phyloP scores from a whole-genome alignment of 306 rosid genomes.

The Neltuma alba region DNA sequence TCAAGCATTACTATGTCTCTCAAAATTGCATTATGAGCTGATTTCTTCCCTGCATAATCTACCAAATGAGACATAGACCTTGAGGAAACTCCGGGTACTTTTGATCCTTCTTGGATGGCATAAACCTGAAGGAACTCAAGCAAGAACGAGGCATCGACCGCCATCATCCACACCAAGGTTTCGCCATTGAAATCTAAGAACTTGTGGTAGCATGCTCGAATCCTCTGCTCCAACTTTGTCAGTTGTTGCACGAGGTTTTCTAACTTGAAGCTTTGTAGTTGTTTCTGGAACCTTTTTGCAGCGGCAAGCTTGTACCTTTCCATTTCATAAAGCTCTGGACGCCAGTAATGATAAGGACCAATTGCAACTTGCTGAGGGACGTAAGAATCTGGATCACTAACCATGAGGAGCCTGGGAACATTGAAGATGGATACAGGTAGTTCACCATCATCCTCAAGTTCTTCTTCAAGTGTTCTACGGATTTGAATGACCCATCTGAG shows the following conservation, averaged over 20 bases:
- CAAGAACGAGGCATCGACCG: constrained; percentile 69
- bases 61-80: constrained; percentile 66
- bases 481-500: constrained; percentile 63
- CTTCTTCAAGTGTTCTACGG: constrained; percentile 64
- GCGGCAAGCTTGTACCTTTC: constrained; percentile 72
- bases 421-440: constrained; percentile 63
- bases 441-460: constrained; percentile 54
- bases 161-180: constrained; percentile 80
- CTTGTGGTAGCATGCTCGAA: constrained; percentile 71
- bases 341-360: constrained; percentile 78
- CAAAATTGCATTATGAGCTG: constrained; percentile 64
- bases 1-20: constrained; percentile 82
- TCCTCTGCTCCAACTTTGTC: constrained; percentile 48
- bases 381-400: constrained; percentile 62
- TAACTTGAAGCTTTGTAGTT: constrained; percentile 44
- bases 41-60: constrained; percentile 60
- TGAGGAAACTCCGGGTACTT: constrained; percentile 44
- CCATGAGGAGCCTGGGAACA: constrained; percentile 57
- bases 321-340: constrained; percentile 82
- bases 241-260: constrained; percentile 57
- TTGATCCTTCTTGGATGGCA: constrained; percentile 46
- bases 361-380: constrained; percentile 76
- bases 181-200: constrained; percentile 69
- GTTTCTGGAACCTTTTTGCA: constrained; percentile 59
- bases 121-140: constrained; percentile 69